These are phyloP conservation scores for Exophiala bonariae DNA, from an alignment of 2,329 filamentous ascomycete genomes.

Conservation along the genomic window DNA sequence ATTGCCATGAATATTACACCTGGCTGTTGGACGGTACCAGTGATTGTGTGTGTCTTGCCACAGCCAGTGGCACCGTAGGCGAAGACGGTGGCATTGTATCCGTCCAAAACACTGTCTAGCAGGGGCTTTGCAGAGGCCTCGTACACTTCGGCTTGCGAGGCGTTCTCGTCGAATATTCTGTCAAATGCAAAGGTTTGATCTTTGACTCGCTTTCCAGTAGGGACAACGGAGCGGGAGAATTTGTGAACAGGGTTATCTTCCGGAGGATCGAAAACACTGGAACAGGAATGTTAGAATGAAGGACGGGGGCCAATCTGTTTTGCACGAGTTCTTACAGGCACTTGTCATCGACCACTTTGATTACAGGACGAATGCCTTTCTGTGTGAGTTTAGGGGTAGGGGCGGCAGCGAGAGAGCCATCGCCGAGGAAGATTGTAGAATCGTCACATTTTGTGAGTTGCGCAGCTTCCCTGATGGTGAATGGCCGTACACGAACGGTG, in stretches of 20 bases:
- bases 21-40: constrained; percentile 84
- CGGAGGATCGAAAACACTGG: constrained; percentile 91
- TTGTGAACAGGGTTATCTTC: constrained; percentile 90
- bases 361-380: constrained; percentile 84
- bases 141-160: constrained; percentile 89
- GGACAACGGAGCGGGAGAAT: constrained; percentile 78
- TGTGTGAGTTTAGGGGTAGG: constrained; percentile 81
- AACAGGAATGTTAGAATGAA: neutral
- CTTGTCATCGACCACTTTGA: constrained; percentile 94
- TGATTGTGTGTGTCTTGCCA: constrained; percentile 98
- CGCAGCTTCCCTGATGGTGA: constrained; percentile 87
- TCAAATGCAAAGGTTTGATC: constrained; percentile 98
- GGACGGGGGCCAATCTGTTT: neutral
- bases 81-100: constrained; percentile 98
- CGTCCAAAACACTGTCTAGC: constrained; percentile 93
- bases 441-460: constrained; percentile 79
- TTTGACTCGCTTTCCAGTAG: constrained; percentile 86
- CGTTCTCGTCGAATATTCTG: constrained; percentile 93
- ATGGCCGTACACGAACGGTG: constrained; percentile 63
- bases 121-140: constrained; percentile 85
- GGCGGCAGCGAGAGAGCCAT: constrained; percentile 86
- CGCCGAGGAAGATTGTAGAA: constrained; percentile 87
- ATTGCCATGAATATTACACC: constrained; percentile 99
- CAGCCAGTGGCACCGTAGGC: constrained; percentile 97
- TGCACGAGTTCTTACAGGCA: constrained; percentile 70